phyloP scores from a whole-genome alignment of 2,329 filamentous ascomycete species.

The Colletotrichum sp. region DNA sequence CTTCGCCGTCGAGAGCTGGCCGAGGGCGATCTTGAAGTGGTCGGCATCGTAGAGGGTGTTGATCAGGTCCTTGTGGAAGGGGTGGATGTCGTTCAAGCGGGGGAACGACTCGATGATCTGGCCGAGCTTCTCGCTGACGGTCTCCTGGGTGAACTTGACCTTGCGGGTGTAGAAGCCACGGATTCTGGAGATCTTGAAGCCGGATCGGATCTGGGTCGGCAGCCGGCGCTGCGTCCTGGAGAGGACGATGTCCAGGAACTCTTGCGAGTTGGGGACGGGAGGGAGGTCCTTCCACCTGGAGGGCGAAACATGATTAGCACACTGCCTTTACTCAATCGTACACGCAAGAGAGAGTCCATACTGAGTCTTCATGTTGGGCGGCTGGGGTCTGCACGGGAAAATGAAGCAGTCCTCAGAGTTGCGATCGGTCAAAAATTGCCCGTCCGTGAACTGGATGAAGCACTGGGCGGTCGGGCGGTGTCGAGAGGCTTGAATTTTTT shows the following conservation, averaged over 20 bases:
- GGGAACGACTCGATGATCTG: slow-evolving; percentile 94
- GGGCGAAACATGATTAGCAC: not conserved
- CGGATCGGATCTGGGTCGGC: slow-evolving; percentile 92
- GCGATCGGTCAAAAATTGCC: slow-evolving; percentile 13
- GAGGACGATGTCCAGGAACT: slow-evolving; percentile 97
- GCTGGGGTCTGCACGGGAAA: slow-evolving; percentile 10
- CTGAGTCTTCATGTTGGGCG: slow-evolving; percentile 24
- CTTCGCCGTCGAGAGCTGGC: slow-evolving; percentile 94
- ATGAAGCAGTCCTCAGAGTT: slow-evolving; percentile 21
- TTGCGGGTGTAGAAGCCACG: slow-evolving; percentile 60
- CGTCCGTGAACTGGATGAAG: slow-evolving; percentile 9
- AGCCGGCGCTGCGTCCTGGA: slow-evolving; percentile 91
- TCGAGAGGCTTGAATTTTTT: slow-evolving; percentile 20
- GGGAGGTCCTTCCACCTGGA: slow-evolving; percentile 74
- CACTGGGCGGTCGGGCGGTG: not conserved
- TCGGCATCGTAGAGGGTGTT: slow-evolving; percentile 99
- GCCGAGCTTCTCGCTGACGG: slow-evolving; percentile 91
- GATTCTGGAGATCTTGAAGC: slow-evolving; percentile 92
- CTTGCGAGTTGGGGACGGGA: slow-evolving; percentile 88
- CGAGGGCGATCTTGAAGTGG: slow-evolving; percentile 95
- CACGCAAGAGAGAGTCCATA: not conserved
- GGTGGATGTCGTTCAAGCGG: slow-evolving; percentile 90
- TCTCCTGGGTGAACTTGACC: slow-evolving; percentile 98
- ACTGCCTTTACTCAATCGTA: not conserved
- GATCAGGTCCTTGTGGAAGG: slow-evolving; percentile 84